A percentile compares a stretch with the other conserved stretches of the same genome.
Evolutionary conservation across 495 filamentous ascomycete genomes (phyloP).

Genomic region (Neurospora sp.): DNA sequence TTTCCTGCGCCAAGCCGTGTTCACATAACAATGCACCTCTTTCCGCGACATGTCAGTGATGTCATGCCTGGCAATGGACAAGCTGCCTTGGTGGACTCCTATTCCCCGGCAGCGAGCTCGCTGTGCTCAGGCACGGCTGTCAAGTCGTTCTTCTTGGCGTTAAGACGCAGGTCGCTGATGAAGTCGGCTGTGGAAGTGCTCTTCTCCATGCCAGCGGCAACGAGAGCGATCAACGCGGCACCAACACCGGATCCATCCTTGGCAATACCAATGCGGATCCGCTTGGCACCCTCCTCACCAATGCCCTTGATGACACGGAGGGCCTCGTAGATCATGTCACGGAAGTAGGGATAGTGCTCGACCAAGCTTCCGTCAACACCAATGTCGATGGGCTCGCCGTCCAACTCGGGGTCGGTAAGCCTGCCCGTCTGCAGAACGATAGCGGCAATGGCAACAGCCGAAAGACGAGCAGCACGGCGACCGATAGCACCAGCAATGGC

Average conservation of each 20-base stretch:
- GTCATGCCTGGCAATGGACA: not conserved
- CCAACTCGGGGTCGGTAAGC: conserved; percentile 34
- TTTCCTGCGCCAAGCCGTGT: not conserved
- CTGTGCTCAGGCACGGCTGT: conserved; percentile 11
- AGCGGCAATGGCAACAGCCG: conserved; percentile 76
- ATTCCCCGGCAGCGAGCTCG: conserved; percentile 18
- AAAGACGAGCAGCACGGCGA: conserved; percentile 78
- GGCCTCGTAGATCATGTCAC: conserved; percentile 64
- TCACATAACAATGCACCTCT: conserved; percentile 14
- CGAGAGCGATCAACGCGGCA: conserved; percentile 80
- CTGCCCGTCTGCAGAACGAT: conserved; percentile 66
- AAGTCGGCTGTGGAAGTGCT: conserved; percentile 10
- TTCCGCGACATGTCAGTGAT: not conserved
- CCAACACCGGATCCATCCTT: conserved; percentile 92
- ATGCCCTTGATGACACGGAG: conserved; percentile 60
- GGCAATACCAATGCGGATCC: conserved; percentile 81
- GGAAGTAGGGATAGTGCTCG: conserved; percentile 85
- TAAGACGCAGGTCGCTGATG: conserved; percentile 14
- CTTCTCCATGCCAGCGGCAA: conserved; percentile 46
- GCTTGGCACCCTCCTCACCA: conserved; percentile 62
- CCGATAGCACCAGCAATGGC: conserved; percentile 72
- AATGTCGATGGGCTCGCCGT: conserved; percentile 65
- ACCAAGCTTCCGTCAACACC: conserved; percentile 87
- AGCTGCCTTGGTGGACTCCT: conserved; percentile 4
- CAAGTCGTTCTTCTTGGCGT: conserved; percentile 11